These are phyloP conservation scores for Spiromastix sp. DNA, from an alignment of 2,329 filamentous ascomycete species.

Conservation along the genomic window DNA sequence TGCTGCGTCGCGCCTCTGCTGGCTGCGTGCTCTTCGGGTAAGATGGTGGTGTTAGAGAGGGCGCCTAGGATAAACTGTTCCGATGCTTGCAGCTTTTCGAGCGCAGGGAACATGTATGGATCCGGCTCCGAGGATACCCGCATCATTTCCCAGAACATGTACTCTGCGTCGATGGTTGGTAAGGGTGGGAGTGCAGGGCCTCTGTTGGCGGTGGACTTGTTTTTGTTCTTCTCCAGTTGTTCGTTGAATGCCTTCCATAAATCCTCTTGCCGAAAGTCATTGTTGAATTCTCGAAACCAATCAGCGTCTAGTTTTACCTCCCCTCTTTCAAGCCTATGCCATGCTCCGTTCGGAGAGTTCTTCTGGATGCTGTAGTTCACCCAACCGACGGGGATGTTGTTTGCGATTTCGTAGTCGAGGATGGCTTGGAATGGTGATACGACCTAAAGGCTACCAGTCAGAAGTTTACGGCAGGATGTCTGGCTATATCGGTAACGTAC, in stretches of 20 bases:
- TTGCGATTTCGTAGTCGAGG: slow-evolving; percentile 70
- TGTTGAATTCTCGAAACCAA: slow-evolving; percentile 68
- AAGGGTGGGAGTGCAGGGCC: slow-evolving; percentile 44
- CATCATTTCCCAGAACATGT: slow-evolving; percentile 92
- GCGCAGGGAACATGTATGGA: slow-evolving; percentile 78
- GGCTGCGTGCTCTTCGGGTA: slow-evolving; percentile 50
- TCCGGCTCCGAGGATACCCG: slow-evolving; percentile 57
- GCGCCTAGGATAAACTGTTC: slow-evolving; percentile 65
- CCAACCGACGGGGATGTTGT: slow-evolving; percentile 76
- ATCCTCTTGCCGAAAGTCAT: slow-evolving; percentile 55
- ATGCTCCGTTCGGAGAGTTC: slow-evolving; percentile 66
- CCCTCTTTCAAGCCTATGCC: slow-evolving; percentile 82
- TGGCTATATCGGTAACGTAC: slow-evolving; percentile 52
- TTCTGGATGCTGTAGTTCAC: slow-evolving; percentile 82
- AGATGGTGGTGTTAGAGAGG: slow-evolving; percentile 82
- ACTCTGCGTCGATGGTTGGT: slow-evolving; percentile 65
- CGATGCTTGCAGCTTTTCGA: slow-evolving; percentile 56
- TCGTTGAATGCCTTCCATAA: slow-evolving; percentile 57
- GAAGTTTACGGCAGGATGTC: background rate
- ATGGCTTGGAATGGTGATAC: slow-evolving; percentile 88
- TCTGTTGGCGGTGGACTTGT: slow-evolving; percentile 5
- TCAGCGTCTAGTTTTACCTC: slow-evolving; percentile 61
- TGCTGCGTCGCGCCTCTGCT: slow-evolving; percentile 35
- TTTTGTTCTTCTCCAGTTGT: slow-evolving; percentile 21
- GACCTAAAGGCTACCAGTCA: slow-evolving; percentile 48